These are phyloP conservation scores for Alloascoidea africana DNA, from an alignment of 805 yeast species.

Conservation along the genomic window DNA sequence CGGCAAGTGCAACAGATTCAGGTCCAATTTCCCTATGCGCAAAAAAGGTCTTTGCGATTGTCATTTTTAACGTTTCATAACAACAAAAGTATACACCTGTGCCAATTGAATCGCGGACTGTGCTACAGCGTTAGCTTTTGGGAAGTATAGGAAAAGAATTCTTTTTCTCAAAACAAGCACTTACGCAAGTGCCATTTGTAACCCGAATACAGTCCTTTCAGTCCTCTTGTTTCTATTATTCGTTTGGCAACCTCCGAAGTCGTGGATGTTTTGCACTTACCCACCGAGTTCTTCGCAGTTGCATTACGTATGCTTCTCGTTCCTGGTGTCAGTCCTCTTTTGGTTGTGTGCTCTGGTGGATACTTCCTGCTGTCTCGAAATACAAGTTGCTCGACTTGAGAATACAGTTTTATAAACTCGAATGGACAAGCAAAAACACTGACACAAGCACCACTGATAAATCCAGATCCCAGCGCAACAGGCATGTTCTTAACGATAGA, in stretches of 20 bases:
- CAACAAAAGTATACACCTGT: slow-evolving; percentile 61
- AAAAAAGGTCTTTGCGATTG: slow-evolving; percentile 16
- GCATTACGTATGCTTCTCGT: no score
- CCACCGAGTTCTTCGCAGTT: slow-evolving; percentile 9
- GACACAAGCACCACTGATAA: slow-evolving; percentile 48
- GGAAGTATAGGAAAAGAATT: not conserved
- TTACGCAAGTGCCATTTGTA: slow-evolving; percentile 38
- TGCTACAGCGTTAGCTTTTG: slow-evolving; percentile 3
- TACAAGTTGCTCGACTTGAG: slow-evolving; percentile 43
- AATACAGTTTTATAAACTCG: slow-evolving; percentile 69
- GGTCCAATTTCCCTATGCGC: slow-evolving; percentile 17
- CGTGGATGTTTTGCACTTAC: slow-evolving; percentile 13
- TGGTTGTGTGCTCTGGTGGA: slow-evolving; percentile 20
- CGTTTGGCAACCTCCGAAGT: slow-evolving; percentile 33
- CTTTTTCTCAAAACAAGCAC: slow-evolving; percentile 1
- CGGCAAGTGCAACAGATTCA: slow-evolving; percentile 44
- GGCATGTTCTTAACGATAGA: slow-evolving; percentile 26
- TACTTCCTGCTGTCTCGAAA: slow-evolving; percentile 16
- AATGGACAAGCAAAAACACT: slow-evolving; percentile 67
- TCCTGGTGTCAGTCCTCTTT: no score
- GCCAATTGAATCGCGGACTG: slow-evolving; percentile 49
- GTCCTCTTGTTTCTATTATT: slow-evolving; percentile 44
- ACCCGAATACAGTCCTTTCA: slow-evolving; percentile 58
- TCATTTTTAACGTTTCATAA: slow-evolving; percentile 58
- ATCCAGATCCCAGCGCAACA: slow-evolving; percentile 38